phyloP scores from a whole-genome alignment of 768 basidiomycete species.

The Pluteus cervinus region DNA sequence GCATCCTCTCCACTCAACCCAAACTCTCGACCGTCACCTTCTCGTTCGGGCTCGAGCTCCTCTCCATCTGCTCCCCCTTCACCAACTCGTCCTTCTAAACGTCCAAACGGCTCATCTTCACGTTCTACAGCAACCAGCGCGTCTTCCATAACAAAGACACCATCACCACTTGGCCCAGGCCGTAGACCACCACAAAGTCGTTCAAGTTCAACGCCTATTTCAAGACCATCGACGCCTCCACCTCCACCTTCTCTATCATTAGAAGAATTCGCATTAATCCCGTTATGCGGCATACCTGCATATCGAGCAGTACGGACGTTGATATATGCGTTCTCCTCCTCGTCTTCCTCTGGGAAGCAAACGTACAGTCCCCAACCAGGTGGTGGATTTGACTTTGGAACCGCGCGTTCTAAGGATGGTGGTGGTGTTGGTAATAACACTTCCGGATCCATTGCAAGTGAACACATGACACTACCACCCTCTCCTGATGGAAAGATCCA shows the following conservation, averaged over 20 bases:
- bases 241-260: constrained; percentile 30
- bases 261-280: constrained; percentile 76
- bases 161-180: too few species aligned
- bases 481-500: too few species aligned
- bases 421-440: too few species aligned
- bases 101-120: constrained; percentile 15
- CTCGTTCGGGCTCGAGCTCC: too few species aligned
- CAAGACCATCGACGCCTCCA: constrained; percentile 2
- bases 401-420: too few species aligned
- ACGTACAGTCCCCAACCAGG: constrained; percentile 4
- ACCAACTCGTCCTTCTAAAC: background rate
- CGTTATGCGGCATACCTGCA: constrained; percentile 75
- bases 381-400: background rate
- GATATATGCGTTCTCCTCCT: constrained; percentile 36
- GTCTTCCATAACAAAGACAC: constrained; percentile 2
- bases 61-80: too few species aligned
- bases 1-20: too few species aligned
- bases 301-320: constrained; percentile 76
- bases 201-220: constrained; percentile 1
- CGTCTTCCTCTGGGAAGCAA: constrained; percentile 5
- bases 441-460: too few species aligned
- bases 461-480: too few species aligned
- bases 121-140: too few species aligned
- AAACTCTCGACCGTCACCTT: too few species aligned
- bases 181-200: too few species aligned